A percentile compares a stretch with the other conserved stretches of the same genome.
phyloP scores from a whole-genome alignment of 257 asterid genomes.

The Linderniella brevidens region DNA sequence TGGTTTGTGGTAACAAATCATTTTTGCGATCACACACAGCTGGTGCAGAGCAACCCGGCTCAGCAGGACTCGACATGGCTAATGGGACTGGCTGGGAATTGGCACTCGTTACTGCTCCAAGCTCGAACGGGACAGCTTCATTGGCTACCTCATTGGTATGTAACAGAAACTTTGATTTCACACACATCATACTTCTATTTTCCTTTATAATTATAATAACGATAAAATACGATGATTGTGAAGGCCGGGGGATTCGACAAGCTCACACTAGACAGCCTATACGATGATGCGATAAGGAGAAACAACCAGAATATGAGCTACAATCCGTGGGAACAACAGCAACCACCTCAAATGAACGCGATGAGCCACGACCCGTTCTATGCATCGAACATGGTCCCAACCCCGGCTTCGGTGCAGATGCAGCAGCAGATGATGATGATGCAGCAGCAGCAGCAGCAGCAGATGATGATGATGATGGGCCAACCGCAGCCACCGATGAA shows the following conservation, averaged over 20 bases:
- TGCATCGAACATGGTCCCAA: constrained; percentile 39
- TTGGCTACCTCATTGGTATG: constrained; percentile 70
- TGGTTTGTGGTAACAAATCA: no score
- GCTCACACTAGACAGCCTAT: constrained; percentile 82
- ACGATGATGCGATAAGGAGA: constrained; percentile 85
- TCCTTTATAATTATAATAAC: constrained; percentile 2
- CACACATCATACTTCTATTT: neutral
- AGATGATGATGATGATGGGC: constrained; percentile 33
- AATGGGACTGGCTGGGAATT: constrained; percentile 92
- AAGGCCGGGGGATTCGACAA: constrained; percentile 89
- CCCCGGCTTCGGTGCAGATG: constrained; percentile 65
- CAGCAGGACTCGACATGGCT: constrained; percentile 26
- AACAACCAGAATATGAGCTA: constrained; percentile 56
- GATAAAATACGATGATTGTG: no score
- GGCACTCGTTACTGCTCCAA: constrained; percentile 83
- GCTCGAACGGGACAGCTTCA: constrained; percentile 52
- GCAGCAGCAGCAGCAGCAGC: constrained; percentile 28
- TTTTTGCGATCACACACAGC: no score
- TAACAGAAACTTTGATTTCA: neutral
- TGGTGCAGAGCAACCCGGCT: constrained; percentile 36
- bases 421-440: constrained; percentile 46
- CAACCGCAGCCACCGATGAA: constrained; percentile 24
- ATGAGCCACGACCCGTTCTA: constrained; percentile 57
- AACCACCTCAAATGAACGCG: constrained; percentile 34
- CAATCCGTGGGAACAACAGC: constrained; percentile 77